phyloP scores from a whole-genome alignment of 2,329 filamentous ascomycete genomes.

The Cadophora gregata region DNA sequence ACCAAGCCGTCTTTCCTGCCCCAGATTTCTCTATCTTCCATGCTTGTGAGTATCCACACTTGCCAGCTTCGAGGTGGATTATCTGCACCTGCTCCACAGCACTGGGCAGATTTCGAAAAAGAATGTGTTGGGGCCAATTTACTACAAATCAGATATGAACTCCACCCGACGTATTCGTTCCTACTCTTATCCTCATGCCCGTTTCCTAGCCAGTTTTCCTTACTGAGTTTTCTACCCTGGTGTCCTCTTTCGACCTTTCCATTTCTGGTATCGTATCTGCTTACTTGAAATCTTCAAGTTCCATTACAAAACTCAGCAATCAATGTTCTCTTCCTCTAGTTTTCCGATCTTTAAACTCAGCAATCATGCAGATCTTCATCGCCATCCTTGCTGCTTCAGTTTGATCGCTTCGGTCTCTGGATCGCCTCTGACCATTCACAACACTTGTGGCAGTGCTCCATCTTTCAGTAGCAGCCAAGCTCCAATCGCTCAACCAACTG shows the following conservation, averaged over 20 bases:
- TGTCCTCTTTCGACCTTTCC: conserved; percentile 19
- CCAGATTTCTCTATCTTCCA: neutral
- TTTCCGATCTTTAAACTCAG: neutral
- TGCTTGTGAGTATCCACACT: neutral
- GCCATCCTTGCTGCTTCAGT: conserved; percentile 27
- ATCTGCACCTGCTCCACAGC: neutral
- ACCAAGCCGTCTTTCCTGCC: conserved; percentile 9
- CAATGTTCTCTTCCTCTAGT: neutral
- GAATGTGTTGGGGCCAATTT: neutral
- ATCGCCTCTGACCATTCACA: conserved; percentile 21
- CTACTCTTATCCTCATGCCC: conserved; percentile 18
- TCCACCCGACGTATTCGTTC: neutral
- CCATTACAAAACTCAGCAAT: conserved; percentile 6
- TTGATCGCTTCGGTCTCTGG: conserved; percentile 22
- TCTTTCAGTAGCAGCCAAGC: conserved; percentile 21
- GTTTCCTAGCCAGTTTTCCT: neutral
- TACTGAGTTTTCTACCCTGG: conserved; percentile 18
- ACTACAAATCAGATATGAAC: conserved; percentile 12
- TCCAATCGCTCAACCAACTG: conserved; percentile 28
- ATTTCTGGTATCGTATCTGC: neutral
- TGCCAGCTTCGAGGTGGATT: neutral
- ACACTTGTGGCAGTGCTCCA: conserved; percentile 26
- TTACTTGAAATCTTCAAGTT: conserved; percentile 7
- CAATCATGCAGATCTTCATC: conserved; percentile 26
- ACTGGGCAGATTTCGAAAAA: neutral